phyloP scores from a whole-genome alignment of 2,329 filamentous ascomycete species.

The Pseudogymnoascus destructans region DNA sequence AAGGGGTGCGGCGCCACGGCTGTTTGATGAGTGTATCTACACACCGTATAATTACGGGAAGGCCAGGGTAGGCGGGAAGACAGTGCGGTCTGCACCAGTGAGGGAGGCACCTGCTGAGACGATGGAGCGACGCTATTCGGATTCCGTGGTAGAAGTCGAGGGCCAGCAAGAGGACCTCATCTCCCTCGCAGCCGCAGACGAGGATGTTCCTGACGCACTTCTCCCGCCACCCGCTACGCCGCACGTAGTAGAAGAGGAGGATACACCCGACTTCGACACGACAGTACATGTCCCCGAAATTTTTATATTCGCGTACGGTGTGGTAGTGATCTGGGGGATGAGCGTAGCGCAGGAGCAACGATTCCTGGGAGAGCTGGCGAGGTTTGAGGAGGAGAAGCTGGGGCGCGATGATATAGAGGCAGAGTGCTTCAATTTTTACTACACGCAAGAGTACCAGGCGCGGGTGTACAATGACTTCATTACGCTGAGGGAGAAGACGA shows the following conservation, averaged over 20 bases:
- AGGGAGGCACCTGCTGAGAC: constrained; percentile 27
- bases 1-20: constrained; percentile 70
- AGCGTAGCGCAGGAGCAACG: constrained; percentile 74
- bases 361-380: constrained; percentile 85
- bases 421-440: constrained; percentile 99
- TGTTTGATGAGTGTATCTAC: constrained; percentile 97
- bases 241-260: constrained; percentile 25
- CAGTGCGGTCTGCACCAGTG: constrained; percentile 21
- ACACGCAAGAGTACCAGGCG: constrained; percentile 93
- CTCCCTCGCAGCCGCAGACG: constrained; percentile 34
- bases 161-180: constrained; percentile 49
- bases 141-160: constrained; percentile 57
- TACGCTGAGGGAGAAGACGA: constrained; percentile 79
- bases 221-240: neutral
- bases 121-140: constrained; percentile 60
- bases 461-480: constrained; percentile 99
- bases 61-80: neutral
- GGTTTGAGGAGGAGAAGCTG: constrained; percentile 87
- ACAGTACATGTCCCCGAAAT: constrained; percentile 85
- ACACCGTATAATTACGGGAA: constrained; percentile 71
- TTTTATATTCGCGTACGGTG: constrained; percentile 94
- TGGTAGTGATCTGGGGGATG: constrained; percentile 98
- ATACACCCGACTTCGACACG: constrained; percentile 64
- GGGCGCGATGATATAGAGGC: constrained; percentile 81
- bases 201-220: constrained; percentile 19